Conservation (phyloP, 768 basidiomycete genomes). For the Suillus occidentalis region DNA sequence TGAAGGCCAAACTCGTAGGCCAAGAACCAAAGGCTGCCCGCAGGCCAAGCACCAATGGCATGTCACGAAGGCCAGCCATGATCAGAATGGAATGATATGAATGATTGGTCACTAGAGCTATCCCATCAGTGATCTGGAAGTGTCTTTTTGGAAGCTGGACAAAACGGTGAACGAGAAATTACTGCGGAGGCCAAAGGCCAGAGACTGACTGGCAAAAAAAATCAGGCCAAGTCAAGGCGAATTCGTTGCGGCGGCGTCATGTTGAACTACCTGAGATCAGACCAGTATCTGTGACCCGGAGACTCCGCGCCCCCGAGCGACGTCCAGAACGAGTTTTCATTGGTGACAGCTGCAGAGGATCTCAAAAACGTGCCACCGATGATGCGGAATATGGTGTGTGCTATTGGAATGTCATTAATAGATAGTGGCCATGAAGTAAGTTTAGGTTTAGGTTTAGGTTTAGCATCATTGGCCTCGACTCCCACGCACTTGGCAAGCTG, state of each 20-base stretch:
- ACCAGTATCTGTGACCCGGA: not conserved
- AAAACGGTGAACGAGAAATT: not conserved
- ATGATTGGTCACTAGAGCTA: not conserved
- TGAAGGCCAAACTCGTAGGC: not conserved
- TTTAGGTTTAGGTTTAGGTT: not conserved
- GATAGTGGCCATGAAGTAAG: not conserved
- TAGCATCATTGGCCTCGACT: not conserved
- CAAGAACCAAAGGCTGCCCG: not conserved
- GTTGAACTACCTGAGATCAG: not conserved
- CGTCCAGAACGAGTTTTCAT: not conserved
- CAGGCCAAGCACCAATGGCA: not conserved
- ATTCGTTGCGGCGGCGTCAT: not conserved
- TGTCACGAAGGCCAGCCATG: not conserved
- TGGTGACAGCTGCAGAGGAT: not conserved
- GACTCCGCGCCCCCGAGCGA: not conserved
- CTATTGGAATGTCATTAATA: not conserved
- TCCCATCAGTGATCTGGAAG: not conserved
- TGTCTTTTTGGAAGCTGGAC: not conserved
- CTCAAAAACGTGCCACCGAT: not conserved
- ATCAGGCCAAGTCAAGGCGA: not conserved
- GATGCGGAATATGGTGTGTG: not conserved
- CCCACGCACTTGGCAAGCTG: not conserved
- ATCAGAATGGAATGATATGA: not conserved
- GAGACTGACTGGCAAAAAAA: not conserved
- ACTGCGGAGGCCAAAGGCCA: not conserved